These are phyloP conservation scores for Wickerhamiella cacticola DNA, from an alignment of 805 yeast species.

Conservation along the genomic window DNA sequence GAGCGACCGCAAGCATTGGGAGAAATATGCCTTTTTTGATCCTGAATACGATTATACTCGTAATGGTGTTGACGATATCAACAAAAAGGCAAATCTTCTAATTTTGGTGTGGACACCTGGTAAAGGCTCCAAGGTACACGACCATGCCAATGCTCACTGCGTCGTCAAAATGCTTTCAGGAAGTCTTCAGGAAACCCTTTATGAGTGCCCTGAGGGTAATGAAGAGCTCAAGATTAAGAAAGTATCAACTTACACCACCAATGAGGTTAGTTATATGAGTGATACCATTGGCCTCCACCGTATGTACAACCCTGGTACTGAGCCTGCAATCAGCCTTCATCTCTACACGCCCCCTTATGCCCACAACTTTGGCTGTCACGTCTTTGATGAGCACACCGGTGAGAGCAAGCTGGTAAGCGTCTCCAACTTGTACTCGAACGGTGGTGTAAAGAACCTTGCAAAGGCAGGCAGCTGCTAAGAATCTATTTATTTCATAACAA, in stretches of 20 bases:
- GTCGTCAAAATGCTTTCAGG: constrained; percentile 60
- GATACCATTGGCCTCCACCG: constrained; percentile 57
- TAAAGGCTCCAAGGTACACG: constrained; percentile 52
- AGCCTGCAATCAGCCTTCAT: constrained; percentile 50
- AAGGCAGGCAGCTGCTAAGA: constrained; percentile 3
- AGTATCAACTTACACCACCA: constrained; percentile 24
- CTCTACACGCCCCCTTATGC: constrained; percentile 72
- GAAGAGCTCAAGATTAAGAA: constrained; percentile 23
- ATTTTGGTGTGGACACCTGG: constrained; percentile 63
- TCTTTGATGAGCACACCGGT: constrained; percentile 39
- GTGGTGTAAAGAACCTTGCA: constrained; percentile 32
- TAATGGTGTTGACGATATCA: constrained; percentile 67
- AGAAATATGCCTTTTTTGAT: constrained; percentile 44
- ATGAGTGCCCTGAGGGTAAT: constrained; percentile 35
- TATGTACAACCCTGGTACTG: constrained; percentile 40
- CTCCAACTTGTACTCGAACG: constrained; percentile 50
- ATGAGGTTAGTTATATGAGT: constrained; percentile 50
- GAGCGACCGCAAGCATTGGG: constrained; percentile 45
- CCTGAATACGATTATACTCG: constrained; percentile 42
- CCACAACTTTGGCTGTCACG: constrained; percentile 36
- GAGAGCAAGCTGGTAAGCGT: constrained; percentile 43
- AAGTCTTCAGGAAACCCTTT: constrained; percentile 43
- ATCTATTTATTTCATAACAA: background rate
- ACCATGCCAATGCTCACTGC: constrained; percentile 68
- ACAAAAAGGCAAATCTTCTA: constrained; percentile 56